Evolutionary conservation across 192 early-diverging fungal genomes (phyloP).

Genomic region (Umbelopsis vinacea): DNA sequence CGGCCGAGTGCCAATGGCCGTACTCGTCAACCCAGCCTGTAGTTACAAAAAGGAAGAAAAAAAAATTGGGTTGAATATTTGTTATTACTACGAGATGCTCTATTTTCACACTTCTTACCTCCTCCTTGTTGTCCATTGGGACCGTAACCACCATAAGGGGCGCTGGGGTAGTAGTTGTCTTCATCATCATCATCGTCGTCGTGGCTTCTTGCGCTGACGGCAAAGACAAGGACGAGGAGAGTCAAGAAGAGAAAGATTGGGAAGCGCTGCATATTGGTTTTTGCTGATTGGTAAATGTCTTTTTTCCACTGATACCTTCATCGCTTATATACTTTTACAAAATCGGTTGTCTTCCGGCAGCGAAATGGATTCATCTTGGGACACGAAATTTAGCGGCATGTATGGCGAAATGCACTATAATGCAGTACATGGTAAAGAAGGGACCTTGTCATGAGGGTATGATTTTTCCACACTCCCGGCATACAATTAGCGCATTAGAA

Average conservation of each 20-base stretch:
- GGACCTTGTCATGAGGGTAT: background rate
- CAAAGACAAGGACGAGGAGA: background rate
- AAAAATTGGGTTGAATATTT: background rate
- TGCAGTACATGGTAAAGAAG: background rate
- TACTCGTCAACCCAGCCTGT: constrained; percentile 1
- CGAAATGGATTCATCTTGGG: too few species aligned
- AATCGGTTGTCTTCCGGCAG: background rate
- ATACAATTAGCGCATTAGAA: background rate
- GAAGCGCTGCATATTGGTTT: background rate
- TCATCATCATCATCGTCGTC: background rate
- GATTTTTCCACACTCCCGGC: background rate
- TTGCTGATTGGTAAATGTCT: background rate
- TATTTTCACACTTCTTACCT: background rate
- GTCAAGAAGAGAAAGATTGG: background rate
- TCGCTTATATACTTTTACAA: background rate
- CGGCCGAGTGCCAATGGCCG: background rate
- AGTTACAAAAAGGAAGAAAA: background rate
- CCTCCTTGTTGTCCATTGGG: background rate
- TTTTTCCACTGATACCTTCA: background rate
- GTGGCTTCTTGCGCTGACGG: background rate
- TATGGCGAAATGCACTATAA: background rate
- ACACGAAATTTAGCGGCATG: background rate
- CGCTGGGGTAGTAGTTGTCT: constrained; percentile 1
- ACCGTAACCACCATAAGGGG: background rate
- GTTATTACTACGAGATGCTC: too few species aligned